Conservation (phyloP, 1,284 basidiomycete genomes). For the Microbotryum scabiosae region DNA sequence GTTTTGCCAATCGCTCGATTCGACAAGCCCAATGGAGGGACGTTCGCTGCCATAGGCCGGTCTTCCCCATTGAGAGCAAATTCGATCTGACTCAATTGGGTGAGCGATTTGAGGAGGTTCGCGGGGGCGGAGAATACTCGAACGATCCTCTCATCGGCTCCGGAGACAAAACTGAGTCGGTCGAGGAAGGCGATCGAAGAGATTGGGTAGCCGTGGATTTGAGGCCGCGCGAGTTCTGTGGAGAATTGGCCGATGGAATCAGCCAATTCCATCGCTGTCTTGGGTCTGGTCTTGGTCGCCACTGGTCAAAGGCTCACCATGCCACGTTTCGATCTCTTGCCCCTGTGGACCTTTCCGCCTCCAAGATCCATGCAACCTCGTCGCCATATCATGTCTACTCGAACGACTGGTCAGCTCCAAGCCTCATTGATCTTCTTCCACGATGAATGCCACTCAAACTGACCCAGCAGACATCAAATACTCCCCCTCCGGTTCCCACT, state of each 20-base stretch:
- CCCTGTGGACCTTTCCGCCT: conserved; percentile 21
- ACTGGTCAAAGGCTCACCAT: conserved; percentile 42
- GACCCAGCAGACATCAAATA: conserved; percentile 77
- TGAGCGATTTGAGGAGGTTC: too few relatives aligned
- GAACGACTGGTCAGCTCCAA: conserved; percentile 2
- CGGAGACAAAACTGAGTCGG: conserved; percentile 67
- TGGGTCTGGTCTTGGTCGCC: background rate
- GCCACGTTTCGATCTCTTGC: conserved; percentile 51
- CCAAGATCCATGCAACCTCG: conserved; percentile 65
- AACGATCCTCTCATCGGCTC: conserved; percentile 85
- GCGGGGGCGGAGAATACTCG: conserved; percentile 70
- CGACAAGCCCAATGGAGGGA: conserved; percentile 67
- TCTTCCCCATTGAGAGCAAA: conserved; percentile 32
- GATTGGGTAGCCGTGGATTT: conserved; percentile 90
- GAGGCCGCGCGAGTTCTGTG: conserved; percentile 67
- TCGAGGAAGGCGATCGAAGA: conserved; percentile 68
- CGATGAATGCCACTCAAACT: conserved; percentile 29
- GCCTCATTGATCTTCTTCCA: background rate
- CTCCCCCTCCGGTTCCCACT: conserved; percentile 74
- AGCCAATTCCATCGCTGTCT: too few relatives aligned
- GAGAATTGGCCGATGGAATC: background rate
- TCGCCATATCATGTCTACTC: conserved; percentile 72
- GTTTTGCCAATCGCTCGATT: conserved; percentile 52
- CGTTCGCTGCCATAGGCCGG: conserved; percentile 55
- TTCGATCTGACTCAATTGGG: too few relatives aligned